Evolutionary conservation across 208 protist species (phyloP).

Genomic region (Trypanosoma brucei): DNA sequence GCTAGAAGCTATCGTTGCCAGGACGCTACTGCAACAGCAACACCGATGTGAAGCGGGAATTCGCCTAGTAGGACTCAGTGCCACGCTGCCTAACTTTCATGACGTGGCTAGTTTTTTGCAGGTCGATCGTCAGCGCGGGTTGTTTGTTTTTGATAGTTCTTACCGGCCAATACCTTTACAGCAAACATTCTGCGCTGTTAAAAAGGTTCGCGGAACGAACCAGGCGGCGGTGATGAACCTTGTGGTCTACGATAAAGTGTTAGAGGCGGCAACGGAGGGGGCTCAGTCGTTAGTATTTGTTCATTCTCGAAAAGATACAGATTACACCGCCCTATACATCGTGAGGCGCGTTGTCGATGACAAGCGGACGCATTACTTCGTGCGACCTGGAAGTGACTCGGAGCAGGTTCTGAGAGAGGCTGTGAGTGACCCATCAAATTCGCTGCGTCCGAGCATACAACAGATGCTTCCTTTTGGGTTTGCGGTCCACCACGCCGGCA

Average conservation of each 20-base stretch:
- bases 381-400: conserved; percentile 77
- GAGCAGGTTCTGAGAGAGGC: conserved; percentile 83
- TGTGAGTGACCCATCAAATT: conserved; percentile 18
- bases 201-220: conserved; percentile 92
- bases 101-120: conserved; percentile 99
- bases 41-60: conserved; percentile 78
- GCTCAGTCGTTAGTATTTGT: conserved; percentile 99
- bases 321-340: conserved; percentile 92
- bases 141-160: conserved; percentile 94
- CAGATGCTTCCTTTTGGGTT: conserved; percentile 95
- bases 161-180: conserved; percentile 97
- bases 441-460: conserved; percentile 49
- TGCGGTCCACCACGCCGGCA: conserved; percentile 99
- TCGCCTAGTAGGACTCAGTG: conserved; percentile 98
- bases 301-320: conserved; percentile 98
- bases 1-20: conserved; percentile 97
- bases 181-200: conserved; percentile 98
- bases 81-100: conserved; percentile 99
- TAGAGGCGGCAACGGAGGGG: conserved; percentile 80
- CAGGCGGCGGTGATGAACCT: conserved; percentile 96
- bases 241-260: conserved; percentile 97
- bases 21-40: conserved; percentile 90
- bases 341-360: conserved; percentile 87
- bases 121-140: conserved; percentile 90
- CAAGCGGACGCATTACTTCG: conserved; percentile 85